Evolutionary conservation across 371 early-diverging fungal species (phyloP).

Genomic region (Mucor velutinosus): DNA sequence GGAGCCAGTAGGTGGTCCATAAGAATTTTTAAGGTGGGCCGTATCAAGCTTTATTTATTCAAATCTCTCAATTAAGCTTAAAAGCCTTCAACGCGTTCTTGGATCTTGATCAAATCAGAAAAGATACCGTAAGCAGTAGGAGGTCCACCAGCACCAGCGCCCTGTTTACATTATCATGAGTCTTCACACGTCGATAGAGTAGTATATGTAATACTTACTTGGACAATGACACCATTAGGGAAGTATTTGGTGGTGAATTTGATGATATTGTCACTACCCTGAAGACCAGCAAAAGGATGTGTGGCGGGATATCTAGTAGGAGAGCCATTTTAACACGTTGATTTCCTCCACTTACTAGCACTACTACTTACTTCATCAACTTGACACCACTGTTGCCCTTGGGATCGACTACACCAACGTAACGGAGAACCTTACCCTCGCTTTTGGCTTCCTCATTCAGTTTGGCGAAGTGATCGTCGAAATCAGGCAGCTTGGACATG

Average conservation of each 20-base stretch:
- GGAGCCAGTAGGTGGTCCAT: too few relatives aligned
- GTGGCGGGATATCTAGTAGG: conserved; percentile 68
- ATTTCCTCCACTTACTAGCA: neutral
- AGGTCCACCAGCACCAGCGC: conserved; percentile 96
- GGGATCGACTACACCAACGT: conserved; percentile 90
- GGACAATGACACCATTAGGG: conserved; percentile 92
- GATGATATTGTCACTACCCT: conserved; percentile 95
- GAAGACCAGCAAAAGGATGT: conserved; percentile 94
- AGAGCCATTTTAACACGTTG: neutral
- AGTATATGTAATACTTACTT: conserved; percentile 30
- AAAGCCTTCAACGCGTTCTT: conserved; percentile 62
- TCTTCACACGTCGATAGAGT: neutral
- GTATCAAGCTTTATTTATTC: too few relatives aligned
- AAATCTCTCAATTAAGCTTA: neutral
- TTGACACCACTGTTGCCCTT: conserved; percentile 73
- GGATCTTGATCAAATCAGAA: conserved; percentile 84
- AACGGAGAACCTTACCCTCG: conserved; percentile 81
- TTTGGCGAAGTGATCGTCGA: conserved; percentile 82
- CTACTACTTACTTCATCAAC: conserved; percentile 59
- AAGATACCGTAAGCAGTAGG: conserved; percentile 97
- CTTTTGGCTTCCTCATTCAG: conserved; percentile 77
- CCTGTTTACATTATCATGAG: conserved; percentile 34
- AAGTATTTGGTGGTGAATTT: conserved; percentile 94
- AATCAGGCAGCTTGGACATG: conserved; percentile 78
- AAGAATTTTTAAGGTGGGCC: too few relatives aligned